phyloP scores from a whole-genome alignment of 148 eudicot genomes.

The Vaccinium darrowii region DNA sequence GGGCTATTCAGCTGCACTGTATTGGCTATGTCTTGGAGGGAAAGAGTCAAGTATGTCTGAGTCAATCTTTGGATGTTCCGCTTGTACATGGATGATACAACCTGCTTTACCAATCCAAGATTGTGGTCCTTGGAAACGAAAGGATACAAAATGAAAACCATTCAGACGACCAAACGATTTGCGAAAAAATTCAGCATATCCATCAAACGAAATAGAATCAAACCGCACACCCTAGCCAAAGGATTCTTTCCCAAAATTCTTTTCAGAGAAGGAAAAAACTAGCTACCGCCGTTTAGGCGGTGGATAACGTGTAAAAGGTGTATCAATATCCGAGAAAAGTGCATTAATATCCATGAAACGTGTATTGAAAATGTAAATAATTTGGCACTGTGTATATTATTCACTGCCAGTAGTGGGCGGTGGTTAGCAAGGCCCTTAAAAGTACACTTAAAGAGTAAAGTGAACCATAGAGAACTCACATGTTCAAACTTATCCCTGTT shows the following conservation, averaged over 20 bases:
- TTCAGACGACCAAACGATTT: not conserved
- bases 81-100: constrained; percentile 74
- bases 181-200: not conserved
- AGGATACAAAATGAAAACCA: not conserved
- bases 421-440: too few relatives aligned
- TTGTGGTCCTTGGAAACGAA: constrained; percentile 11
- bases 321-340: too few relatives aligned
- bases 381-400: too few relatives aligned
- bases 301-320: too few relatives aligned
- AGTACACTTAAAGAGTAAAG: not conserved
- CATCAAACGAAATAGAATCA: not conserved
- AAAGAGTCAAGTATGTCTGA: constrained; percentile 89
- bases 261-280: not conserved
- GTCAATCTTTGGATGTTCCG: constrained; percentile 91
- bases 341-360: too few relatives aligned
- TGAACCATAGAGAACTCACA: constrained; percentile 45
- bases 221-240: not conserved
- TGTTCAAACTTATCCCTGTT: constrained; percentile 68
- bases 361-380: too few relatives aligned
- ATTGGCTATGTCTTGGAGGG: constrained; percentile 87
- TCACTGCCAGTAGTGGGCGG: too few relatives aligned
- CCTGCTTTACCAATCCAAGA: constrained; percentile 27
- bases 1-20: constrained; percentile 69
- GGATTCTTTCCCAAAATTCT: not conserved
- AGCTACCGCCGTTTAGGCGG: too few relatives aligned